Percentiles rank a stretch among this genome's conserved stretches.
These are phyloP conservation scores for Aspergillus baeticus DNA, from an alignment of 495 filamentous ascomycete genomes.

Conservation along the genomic window DNA sequence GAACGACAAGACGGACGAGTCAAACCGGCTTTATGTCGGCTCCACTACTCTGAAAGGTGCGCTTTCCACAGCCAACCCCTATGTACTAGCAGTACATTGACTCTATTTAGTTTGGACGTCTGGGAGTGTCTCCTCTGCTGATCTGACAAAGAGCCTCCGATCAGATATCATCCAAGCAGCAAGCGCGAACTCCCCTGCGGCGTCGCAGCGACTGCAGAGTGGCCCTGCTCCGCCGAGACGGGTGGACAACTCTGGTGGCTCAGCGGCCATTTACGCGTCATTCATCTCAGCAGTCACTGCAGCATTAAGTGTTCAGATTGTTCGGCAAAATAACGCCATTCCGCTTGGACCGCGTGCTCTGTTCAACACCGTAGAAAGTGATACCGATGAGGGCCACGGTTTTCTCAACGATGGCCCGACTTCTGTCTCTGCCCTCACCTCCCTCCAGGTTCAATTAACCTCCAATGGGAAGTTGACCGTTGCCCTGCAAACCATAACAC, in stretches of 20 bases:
- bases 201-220: conserved; percentile 30
- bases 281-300: conserved; percentile 46
- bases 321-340: conserved; percentile 38
- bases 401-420: conserved; percentile 30
- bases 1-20: conserved; percentile 28
- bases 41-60: conserved; percentile 41
- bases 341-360: conserved; percentile 46
- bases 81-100: background rate
- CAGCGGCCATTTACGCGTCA: conserved; percentile 42
- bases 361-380: conserved; percentile 36
- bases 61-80: background rate
- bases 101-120: conserved; percentile 38
- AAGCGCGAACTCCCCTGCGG: conserved; percentile 14
- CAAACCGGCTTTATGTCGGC: conserved; percentile 34
- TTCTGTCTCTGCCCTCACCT: conserved; percentile 34
- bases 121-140: conserved; percentile 36
- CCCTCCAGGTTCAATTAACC: conserved; percentile 41
- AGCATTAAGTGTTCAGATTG: conserved; percentile 39
- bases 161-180: conserved; percentile 28
- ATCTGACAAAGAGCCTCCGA: conserved; percentile 40
- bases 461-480: conserved; percentile 38
- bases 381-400: conserved; percentile 30
- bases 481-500: conserved; percentile 37
- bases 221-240: conserved; percentile 27
- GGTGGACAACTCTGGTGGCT: conserved; percentile 34